Evolutionary conservation across 768 basidiomycete species (phyloP), one percentile per base, ranked within the genome.

Genomic region (Auricularia auricula-judae): DNA sequence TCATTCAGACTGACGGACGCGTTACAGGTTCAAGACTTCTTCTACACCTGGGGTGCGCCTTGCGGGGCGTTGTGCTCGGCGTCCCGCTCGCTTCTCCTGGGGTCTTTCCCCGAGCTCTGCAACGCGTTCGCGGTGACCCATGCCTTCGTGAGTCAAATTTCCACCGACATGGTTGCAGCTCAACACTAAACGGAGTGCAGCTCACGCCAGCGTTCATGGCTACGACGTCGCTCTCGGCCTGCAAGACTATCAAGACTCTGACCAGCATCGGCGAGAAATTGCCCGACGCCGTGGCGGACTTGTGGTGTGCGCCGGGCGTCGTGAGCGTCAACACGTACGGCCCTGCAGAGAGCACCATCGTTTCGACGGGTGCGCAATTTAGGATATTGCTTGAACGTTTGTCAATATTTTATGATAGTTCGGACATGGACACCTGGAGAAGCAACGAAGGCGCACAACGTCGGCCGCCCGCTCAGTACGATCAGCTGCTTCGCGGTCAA

Each of bases 321-420:
- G 56, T 59, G 56, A 59, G 56, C 56, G 34, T 59, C 33, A 59
- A 59, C 56, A 59, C 56, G 2, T 59, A 59, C 34, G 56, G 56
- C 2, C 56, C 56, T 8, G 56, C 56, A 4, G 56, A 59, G 18
- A 59, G 56, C 34, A 59, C 56, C 21, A 59, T 59, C 3, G 56
- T 59, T 18, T 59, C 56, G 11, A 59, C 56, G 0, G 56, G 56
- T 36, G 0, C 1, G 56, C 23, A 44, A 10, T 10, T 10, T 56
- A 0, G 54, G 14, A 11, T 56, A 7, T 29, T 29, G 29, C n/a
- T 56, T 56, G n/a, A 44, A 10, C 23, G 2, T 10, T 56, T 10
- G 12, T 56, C 35, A 59, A 5, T 4, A 18, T 59, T 18, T 3
- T 1, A 2, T 21, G 1, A 3, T 33, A 59, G 56, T 59, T 0